These are phyloP conservation scores for Ogataea naganishii DNA, from an alignment of 805 yeast genomes.

Conservation along the genomic window DNA sequence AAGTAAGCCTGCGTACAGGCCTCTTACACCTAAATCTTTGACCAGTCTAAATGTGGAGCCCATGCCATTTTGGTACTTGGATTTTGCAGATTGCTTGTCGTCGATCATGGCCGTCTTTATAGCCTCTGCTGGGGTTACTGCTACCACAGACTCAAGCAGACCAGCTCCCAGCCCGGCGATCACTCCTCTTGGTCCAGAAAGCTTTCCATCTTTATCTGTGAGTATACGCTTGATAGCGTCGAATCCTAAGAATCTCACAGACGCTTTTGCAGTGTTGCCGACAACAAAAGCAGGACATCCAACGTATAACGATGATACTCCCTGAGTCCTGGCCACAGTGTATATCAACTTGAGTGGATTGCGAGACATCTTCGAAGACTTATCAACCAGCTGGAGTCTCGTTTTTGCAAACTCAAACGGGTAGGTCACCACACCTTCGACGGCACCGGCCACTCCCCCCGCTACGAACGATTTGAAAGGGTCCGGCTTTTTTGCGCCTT, in stretches of 20 bases:
- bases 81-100: constrained; percentile 70
- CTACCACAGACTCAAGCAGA: constrained; percentile 78
- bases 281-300: constrained; percentile 97
- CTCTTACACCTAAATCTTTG: constrained; percentile 71
- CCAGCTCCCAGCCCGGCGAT: constrained; percentile 98
- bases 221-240: constrained; percentile 75
- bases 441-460: constrained; percentile 95
- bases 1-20: constrained; percentile 79
- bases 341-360: constrained; percentile 80
- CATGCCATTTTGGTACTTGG: constrained; percentile 65
- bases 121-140: constrained; percentile 96
- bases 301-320: constrained; percentile 70
- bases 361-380: constrained; percentile 53
- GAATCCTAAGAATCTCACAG: constrained; percentile 89
- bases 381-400: constrained; percentile 73
- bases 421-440: constrained; percentile 86
- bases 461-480: constrained; percentile 82
- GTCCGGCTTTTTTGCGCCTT: constrained; percentile 38
- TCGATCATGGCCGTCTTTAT: constrained; percentile 93
- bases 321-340: constrained; percentile 69
- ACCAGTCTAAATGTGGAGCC: constrained; percentile 58
- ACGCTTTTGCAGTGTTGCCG: constrained; percentile 94
- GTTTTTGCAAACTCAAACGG: constrained; percentile 98
- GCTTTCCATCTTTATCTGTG: constrained; percentile 76
- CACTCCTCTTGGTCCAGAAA: constrained; percentile 86